Percentiles rank a stretch among this genome's conserved stretches.
These are phyloP conservation scores for Ramularia endophylla DNA, from an alignment of 2,329 filamentous ascomycete species.

Conservation along the genomic window DNA sequence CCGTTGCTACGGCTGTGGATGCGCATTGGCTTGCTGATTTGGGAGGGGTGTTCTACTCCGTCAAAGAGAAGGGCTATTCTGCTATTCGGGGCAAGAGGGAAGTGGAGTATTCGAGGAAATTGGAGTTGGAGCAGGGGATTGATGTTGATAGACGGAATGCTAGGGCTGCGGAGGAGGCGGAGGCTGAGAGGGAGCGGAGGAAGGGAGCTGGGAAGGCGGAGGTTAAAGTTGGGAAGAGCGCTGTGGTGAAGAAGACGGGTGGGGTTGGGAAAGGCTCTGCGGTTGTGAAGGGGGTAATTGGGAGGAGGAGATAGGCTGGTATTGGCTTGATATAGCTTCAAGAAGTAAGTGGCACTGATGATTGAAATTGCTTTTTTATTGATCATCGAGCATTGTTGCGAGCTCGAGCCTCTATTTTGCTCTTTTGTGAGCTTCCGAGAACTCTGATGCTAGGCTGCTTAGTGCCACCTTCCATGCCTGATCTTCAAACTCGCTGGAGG, in stretches of 20 bases:
- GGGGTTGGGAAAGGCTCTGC: slow-evolving; percentile 20
- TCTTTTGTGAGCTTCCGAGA: too few relatives aligned
- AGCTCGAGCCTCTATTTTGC: too few relatives aligned
- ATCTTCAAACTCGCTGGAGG: too few relatives aligned
- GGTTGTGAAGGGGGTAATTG: slow-evolving; percentile 27
- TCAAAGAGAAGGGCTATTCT: slow-evolving; percentile 85
- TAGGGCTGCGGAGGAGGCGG: slow-evolving; percentile 15
- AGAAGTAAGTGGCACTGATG: too few relatives aligned
- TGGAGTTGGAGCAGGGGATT: slow-evolving; percentile 27
- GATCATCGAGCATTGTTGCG: too few relatives aligned
- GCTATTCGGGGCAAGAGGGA: slow-evolving; percentile 22
- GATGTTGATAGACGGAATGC: slow-evolving; percentile 21
- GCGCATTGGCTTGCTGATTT: slow-evolving; percentile 96
- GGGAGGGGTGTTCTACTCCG: slow-evolving; percentile 92
- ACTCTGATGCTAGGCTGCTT: too few relatives aligned
- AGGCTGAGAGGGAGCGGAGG: slow-evolving; percentile 2
- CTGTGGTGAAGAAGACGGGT: slow-evolving; percentile 15
- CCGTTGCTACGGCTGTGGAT: slow-evolving; percentile 90
- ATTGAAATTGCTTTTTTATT: too few relatives aligned
- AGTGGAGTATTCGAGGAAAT: slow-evolving; percentile 27
- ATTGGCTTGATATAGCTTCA: too few relatives aligned
- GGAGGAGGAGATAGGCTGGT: slow-evolving; percentile 9
- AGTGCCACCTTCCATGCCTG: too few relatives aligned
- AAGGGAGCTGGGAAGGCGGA: slow-evolving; percentile 2
- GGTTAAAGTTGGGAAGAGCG: slow-evolving; percentile 9